A percentile compares a stretch with the other conserved stretches of the same genome.
Evolutionary conservation across 257 asterid species (phyloP).

Genomic region (Jaltomata sinuosa): DNA sequence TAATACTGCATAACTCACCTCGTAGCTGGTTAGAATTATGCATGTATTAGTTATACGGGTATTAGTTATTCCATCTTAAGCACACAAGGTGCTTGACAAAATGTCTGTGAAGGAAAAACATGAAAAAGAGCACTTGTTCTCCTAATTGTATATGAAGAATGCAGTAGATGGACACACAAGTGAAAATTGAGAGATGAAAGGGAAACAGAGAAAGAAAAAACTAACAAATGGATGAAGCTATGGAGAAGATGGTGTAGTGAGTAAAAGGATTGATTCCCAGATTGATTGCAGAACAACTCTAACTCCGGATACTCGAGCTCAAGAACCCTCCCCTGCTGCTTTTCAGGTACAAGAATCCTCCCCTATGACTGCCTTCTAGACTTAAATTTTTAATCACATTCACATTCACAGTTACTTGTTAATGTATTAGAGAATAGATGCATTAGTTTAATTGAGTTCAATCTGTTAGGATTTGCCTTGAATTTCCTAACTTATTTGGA

Average conservation of each 20-base stretch:
- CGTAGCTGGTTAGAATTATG: no score
- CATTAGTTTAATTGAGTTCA: neutral
- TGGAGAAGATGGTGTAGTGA: neutral
- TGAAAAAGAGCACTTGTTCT: neutral
- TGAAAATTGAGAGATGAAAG: no score
- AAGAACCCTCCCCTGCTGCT: neutral
- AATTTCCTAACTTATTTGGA: no score
- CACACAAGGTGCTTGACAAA: neutral
- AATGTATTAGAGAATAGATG: neutral
- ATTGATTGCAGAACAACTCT: neutral
- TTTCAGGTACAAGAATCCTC: neutral
- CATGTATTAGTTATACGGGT: no score
- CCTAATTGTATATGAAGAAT: neutral
- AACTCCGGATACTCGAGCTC: neutral
- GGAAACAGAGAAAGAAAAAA: no score
- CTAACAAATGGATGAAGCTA: neutral
- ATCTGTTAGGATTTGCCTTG: no score
- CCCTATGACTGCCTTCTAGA: neutral
- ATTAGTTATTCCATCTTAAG: no score
- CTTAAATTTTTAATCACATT: neutral
- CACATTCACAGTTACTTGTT: neutral
- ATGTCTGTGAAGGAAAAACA: neutral
- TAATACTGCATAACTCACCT: no score
- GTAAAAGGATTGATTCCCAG: neutral
- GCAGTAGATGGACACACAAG: neutral